Percentiles rank a stretch among this genome's conserved stretches.
These are phyloP conservation scores for Nissolia schottii DNA, from an alignment of 306 rosid species.

Conservation along the genomic window DNA sequence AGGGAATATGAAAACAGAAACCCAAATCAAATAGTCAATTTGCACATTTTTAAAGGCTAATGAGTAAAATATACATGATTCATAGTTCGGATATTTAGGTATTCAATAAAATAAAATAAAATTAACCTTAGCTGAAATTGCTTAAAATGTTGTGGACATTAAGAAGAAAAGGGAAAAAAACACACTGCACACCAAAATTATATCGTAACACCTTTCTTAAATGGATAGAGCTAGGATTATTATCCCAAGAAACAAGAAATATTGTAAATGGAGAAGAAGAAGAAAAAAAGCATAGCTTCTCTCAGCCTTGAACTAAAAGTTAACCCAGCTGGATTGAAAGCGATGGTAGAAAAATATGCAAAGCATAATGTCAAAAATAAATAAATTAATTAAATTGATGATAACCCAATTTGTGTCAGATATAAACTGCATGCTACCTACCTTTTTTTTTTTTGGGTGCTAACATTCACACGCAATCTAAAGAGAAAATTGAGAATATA, in stretches of 20 bases:
- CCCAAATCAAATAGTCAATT: too few species aligned
- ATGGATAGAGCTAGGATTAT: too few species aligned
- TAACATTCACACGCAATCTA: not conserved
- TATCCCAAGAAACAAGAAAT: not conserved
- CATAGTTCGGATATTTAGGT: too few species aligned
- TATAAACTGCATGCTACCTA: not conserved
- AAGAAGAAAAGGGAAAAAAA: too few species aligned
- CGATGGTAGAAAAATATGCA: not conserved
- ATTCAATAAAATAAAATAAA: not conserved
- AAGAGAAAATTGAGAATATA: not conserved
- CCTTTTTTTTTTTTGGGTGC: not conserved
- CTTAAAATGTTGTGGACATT: not conserved
- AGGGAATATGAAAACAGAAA: too few species aligned
- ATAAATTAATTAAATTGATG: not conserved
- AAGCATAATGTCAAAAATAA: constrained; percentile 7
- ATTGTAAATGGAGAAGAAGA: not conserved
- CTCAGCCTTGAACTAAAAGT: not conserved
- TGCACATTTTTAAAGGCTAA: too few species aligned
- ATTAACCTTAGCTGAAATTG: not conserved
- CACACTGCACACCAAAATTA: not conserved
- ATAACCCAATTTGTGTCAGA: not conserved
- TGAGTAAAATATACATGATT: too few species aligned
- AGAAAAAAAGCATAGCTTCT: too few species aligned
- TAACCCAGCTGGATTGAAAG: constrained; percentile 17
- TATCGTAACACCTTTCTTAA: not conserved